phyloP scores from a whole-genome alignment of 257 asterid genomes.

The Pogostemon cablin region DNA sequence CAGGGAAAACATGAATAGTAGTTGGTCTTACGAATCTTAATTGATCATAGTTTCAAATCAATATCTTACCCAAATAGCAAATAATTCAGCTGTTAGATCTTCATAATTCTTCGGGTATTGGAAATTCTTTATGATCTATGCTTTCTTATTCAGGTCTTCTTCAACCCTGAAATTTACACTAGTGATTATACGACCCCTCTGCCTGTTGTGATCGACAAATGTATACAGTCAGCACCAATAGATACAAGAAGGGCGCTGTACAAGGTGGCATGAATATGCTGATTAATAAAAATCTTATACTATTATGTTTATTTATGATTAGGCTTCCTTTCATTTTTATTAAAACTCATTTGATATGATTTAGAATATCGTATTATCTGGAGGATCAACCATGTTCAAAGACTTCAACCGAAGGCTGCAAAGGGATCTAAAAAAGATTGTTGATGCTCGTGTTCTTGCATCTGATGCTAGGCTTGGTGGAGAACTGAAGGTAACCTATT shows the following conservation, averaged over 20 bases:
- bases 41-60: neutral
- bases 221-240: slow-evolving; percentile 96
- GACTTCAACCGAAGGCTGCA: slow-evolving; percentile 93
- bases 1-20: neutral
- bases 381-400: slow-evolving; percentile 98
- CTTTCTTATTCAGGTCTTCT: slow-evolving; percentile 70
- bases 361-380: slow-evolving; percentile 60
- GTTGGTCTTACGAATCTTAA: neutral
- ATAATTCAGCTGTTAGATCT: neutral
- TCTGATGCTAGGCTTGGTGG: slow-evolving; percentile 74
- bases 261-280: slow-evolving; percentile 54
- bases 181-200: slow-evolving; percentile 74
- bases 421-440: slow-evolving; percentile 88
- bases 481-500: slow-evolving; percentile 56
- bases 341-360: slow-evolving; percentile 25
- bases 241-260: slow-evolving; percentile 97
- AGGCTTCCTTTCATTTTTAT: neutral
- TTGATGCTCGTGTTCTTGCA: slow-evolving; percentile 80
- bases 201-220: slow-evolving; percentile 82
- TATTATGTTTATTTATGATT: slow-evolving; percentile 6
- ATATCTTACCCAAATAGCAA: slow-evolving; percentile 5
- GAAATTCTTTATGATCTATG: slow-evolving; percentile 18
- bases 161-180: slow-evolving; percentile 86
- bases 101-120: too few species aligned
- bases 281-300: neutral